Evolutionary conservation across 1,284 basidiomycete genomes (phyloP), one percentile per base, ranked within the genome.

Genomic region (Puccinia polysora): DNA sequence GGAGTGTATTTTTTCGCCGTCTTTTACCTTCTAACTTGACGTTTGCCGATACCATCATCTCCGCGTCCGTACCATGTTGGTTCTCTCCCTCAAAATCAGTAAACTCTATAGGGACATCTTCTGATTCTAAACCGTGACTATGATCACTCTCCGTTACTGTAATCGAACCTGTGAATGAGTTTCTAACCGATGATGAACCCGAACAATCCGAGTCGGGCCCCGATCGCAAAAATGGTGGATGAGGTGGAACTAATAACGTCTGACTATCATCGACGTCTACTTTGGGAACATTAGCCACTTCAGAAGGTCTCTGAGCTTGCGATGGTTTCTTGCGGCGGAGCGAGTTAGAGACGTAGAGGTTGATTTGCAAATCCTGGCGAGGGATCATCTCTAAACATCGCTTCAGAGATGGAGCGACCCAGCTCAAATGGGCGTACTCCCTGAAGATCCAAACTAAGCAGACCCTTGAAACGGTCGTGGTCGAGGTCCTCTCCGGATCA

Each of bases 391-490:
- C 82, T 77, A 86, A 84, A 79, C 89, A 91, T 34, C 84, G 82
- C 30, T 87, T 84, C 30, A 93, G 78, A 56, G 86, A 82, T 2
- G 86, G 82, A 0, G 90, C 89, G 67, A 88, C 87, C 90, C 90
- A 92, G 72, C 88, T 86, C 47, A 91, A 82, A 78, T 92, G 89
- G n/a, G 86, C 88, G 77, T 88, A 90, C 78, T 92, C 90, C 63
- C 89, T 83, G 59, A 90, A 83, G 59, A 92, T 84, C 91, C 91
- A 93, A 2, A 92, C 85, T 75, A 93, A 90, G 28, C 89, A 83
- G 0, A 91, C 84, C 1, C 89, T 86, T 73, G 82, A 81, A 75
- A 84, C 85, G 8, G 79, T 79, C 50, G 81, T 82, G 2, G 78
- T 78, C 55, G 78, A 77, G 50, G 77, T 78, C 67, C 77, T 76